A percentile compares a stretch with the other conserved stretches of the same genome.
Conservation (phyloP, 1,139 yeast genomes). For the Suhomyces bolitotheri region DNA sequence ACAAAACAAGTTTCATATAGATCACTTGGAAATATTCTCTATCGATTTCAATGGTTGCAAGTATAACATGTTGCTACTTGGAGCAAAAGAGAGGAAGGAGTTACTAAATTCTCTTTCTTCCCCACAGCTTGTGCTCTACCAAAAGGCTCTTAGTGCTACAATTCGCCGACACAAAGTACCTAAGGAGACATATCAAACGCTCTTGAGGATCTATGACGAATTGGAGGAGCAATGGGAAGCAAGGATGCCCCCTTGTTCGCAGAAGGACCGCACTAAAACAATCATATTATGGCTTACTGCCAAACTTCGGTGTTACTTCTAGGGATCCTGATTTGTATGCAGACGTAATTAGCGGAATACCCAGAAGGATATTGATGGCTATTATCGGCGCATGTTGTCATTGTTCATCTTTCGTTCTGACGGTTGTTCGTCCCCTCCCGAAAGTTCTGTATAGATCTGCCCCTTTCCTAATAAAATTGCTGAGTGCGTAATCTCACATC, state of each 20-base stretch:
- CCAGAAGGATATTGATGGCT: too few species aligned
- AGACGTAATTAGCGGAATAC: too few species aligned
- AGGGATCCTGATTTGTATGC: too few species aligned
- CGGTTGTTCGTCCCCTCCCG: too few species aligned
- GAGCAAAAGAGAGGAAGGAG: background rate
- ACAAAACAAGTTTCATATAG: constrained; percentile 2
- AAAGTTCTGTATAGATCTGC: too few species aligned
- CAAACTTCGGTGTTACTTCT: background rate
- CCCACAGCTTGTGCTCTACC: constrained; percentile 1
- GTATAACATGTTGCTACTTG: constrained; percentile 1
- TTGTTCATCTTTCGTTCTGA: too few species aligned
- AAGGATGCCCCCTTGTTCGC: background rate
- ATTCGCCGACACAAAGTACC: background rate
- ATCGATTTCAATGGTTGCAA: background rate
- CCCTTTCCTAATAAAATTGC: too few species aligned
- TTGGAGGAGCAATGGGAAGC: constrained; percentile 3
- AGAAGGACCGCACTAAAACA: background rate
- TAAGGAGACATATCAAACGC: background rate
- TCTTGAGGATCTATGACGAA: background rate
- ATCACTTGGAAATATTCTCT: background rate
- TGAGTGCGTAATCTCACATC: too few species aligned
- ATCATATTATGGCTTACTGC: background rate
- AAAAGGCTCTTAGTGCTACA: background rate
- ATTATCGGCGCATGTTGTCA: too few species aligned
- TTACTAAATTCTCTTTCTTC: background rate